Evolutionary conservation across 257 asterid genomes (phyloP).

Genomic region (Anisodus acutangulus): DNA sequence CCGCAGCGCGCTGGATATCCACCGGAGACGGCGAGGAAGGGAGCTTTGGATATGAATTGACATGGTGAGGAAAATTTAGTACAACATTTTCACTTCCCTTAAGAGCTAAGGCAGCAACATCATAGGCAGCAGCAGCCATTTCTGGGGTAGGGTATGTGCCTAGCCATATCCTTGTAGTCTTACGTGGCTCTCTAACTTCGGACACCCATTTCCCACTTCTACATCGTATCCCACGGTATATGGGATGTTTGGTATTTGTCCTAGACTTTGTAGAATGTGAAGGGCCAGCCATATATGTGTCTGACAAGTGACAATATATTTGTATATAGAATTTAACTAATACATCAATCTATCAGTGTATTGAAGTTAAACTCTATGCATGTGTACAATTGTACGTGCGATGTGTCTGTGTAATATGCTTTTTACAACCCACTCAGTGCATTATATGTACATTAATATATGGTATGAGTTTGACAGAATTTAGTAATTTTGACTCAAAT

Average conservation of each 20-base stretch:
- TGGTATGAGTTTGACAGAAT: neutral
- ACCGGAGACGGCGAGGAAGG: constrained; percentile 51
- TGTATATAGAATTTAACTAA: neutral
- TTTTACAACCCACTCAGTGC: neutral
- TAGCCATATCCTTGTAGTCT: constrained; percentile 50
- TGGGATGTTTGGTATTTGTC: constrained; percentile 47
- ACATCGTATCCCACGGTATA: constrained; percentile 55
- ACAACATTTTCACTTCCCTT: constrained; percentile 35
- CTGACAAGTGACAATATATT: too few relatives aligned
- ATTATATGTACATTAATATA: too few relatives aligned
- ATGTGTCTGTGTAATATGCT: neutral
- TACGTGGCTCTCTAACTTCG: constrained; percentile 50
- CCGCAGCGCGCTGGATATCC: constrained; percentile 49
- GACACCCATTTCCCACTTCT: constrained; percentile 58
- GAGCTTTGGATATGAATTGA: constrained; percentile 38
- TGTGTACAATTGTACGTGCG: neutral
- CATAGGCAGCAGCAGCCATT: constrained; percentile 58
- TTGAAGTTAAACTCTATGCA: neutral
- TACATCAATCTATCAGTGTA: neutral
- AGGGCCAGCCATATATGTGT: constrained; percentile 45
- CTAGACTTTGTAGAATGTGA: constrained; percentile 30
- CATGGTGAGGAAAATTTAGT: constrained; percentile 52
- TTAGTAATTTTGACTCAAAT: neutral
- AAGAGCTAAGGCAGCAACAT: constrained; percentile 50
- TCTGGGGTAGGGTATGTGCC: constrained; percentile 49